Base-by-base conservation (phyloP, 805 yeast genomes). In the Candida caryicola region DNA sequence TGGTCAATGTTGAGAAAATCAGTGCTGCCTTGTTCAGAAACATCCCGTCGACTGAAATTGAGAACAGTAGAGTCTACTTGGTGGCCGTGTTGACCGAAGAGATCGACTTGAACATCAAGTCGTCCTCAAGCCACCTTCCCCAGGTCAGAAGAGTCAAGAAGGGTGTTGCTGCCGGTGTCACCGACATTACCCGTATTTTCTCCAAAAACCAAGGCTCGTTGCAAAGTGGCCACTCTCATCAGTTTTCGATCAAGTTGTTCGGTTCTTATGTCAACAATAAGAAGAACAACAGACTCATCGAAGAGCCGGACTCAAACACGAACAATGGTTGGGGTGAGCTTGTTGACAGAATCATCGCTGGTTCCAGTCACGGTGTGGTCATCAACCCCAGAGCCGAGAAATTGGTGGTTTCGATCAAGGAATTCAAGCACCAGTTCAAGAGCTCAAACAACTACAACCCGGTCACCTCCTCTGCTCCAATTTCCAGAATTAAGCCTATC, bases 291-390 rank as follows among this genome's bases (percentile, higher is more conserved):
- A 34, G 41, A 33, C 19, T 44, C 23, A 34, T 28, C 13, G 43
- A 41, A 7, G 43, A 45, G 9, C 51, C 48, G 3, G 48, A 45
- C 26, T 31, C 39, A 3, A 40, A 19, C 15, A 43, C 37, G 14
- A 82, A 80, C 54, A 74, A 77, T 43, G 96, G 96, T 34, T 88
- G 96, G 96, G 96, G 96, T 63, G 90, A 83, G 45, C 63, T 85
- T 35, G 76, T 84, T 16, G 88, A 86, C 51, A 69, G 95, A 51
- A 84, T 88, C 43, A 81, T 88, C 46, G 58, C 76, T 12, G 93
- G 95, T 17, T 77, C 90, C 1, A 76, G 72, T 40, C 76, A 75
- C 38, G 95, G 95, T 46, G 77, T 86, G 37, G 91, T 90, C 3
- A 74, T 85, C 19, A 85, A 86, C 44, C 89, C 91, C 18, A 73